Evolutionary conservation across 2,329 filamentous ascomycete genomes (phyloP), one percentile per base, ranked within the genome.

Genomic region (Pseudopyrenochaeta lycopersici): DNA sequence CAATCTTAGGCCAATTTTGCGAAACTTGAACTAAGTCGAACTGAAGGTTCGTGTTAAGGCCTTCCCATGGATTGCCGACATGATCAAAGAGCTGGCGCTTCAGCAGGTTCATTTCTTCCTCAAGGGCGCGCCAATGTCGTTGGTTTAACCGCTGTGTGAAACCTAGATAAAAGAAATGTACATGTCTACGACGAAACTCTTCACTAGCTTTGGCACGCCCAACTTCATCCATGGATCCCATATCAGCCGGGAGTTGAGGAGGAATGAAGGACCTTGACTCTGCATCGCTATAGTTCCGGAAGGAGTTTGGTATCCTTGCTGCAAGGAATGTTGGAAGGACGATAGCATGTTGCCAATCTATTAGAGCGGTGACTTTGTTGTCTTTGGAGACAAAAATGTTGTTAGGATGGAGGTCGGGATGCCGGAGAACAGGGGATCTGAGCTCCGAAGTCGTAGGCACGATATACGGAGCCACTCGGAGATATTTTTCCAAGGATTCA

Each of bases 261-360:
- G 56, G 49, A 6, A 42, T 18, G 39, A 69, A 64, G 7, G 15
- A 49, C 51, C 29, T 52, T 30, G 63, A 71, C 52, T 65, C 60
- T 36, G 49, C 56, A 53, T 76, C 74, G 21, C 64, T 60, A 56
- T 77, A 78, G 50, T 80, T 79, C 55, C 78, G 70, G 53, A 80
- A 75, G 23, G 58, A 58, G 6, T 64, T 63, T 20, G 77, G 78
- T 41, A 81, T 76, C 2, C 74, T 73, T 31, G 72, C 66, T 11
- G 67, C 63, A 5, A 78, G 64, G 43, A 76, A 73, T 9, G 72
- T 70, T 3, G 76, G 77, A n/a, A 78, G 69, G 21, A 71, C 60
- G 2, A 66, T 39, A 33, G 63, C 63, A 56, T 79, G 68, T 58
- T 80, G 76, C 77, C 76, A 80, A 53, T 81, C 77, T 31, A 80